Evolutionary conservation across 371 early-diverging fungal species (phyloP).

Genomic region (Syncephalastrum monosporum): DNA sequence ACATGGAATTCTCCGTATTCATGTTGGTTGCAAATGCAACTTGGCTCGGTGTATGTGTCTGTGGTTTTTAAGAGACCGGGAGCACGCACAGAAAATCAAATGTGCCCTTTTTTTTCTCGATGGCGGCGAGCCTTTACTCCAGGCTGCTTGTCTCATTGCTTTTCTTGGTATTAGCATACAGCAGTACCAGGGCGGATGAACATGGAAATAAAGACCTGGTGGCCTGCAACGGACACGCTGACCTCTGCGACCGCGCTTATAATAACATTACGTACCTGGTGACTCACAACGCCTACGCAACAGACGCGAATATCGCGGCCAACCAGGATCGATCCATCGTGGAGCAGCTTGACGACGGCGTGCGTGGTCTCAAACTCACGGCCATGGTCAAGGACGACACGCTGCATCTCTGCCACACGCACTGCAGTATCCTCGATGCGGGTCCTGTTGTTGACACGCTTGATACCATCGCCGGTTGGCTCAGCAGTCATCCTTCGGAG

Average conservation of each 20-base stretch:
- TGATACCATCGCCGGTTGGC: conserved; percentile 47
- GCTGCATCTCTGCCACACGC: conserved; percentile 67
- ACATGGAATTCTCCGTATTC: no score
- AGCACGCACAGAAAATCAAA: no score
- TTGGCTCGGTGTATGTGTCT: no score
- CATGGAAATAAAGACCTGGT: not conserved
- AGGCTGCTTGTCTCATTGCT: no score
- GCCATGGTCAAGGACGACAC: conserved; percentile 37
- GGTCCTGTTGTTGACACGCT: conserved; percentile 53
- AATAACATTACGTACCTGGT: conserved; percentile 58
- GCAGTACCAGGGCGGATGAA: no score
- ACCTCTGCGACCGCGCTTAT: conserved; percentile 57
- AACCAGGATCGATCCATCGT: conserved; percentile 61
- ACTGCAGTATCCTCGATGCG: conserved; percentile 59
- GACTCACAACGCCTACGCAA: conserved; percentile 76
- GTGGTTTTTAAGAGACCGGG: no score
- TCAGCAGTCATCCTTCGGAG: conserved; percentile 61
- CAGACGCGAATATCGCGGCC: conserved; percentile 45
- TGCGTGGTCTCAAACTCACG: conserved; percentile 72
- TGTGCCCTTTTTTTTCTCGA: no score
- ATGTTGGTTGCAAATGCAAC: no score
- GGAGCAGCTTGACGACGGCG: conserved; percentile 66
- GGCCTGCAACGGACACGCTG: conserved; percentile 67
- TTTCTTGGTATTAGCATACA: no score
- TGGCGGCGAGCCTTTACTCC: no score